phyloP scores from a whole-genome alignment of 73 alveolate genomes.

The Diophrys sp. region DNA sequence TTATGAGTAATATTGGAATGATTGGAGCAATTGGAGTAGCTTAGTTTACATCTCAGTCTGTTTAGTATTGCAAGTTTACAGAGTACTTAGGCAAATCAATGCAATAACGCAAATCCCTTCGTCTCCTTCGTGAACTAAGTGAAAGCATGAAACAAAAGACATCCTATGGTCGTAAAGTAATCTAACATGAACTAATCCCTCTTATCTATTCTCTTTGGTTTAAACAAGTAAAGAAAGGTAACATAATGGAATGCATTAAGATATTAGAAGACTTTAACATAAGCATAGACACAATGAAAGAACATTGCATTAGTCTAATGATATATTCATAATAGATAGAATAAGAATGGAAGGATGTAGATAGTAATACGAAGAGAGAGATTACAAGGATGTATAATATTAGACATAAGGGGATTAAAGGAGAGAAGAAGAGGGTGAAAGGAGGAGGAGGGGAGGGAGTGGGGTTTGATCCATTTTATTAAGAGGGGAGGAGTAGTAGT shows the following conservation, averaged over 20 bases:
- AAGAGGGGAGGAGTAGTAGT: not conserved
- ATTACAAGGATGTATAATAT: conserved; percentile 12
- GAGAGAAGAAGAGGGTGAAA: conserved; percentile 5
- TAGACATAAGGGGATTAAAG: conserved; percentile 4
- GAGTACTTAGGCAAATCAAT: too few species aligned
- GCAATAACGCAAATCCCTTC: too few species aligned
- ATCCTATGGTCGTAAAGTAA: conserved; percentile 30
- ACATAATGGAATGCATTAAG: conserved; percentile 49
- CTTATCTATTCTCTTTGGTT: conserved; percentile 44
- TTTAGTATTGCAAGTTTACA: too few species aligned
- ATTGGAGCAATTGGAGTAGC: conserved; percentile 17
- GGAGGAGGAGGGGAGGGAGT: conserved; percentile 1
- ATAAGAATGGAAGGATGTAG: not conserved
- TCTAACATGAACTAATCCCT: conserved; percentile 65
- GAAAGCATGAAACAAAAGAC: too few species aligned
- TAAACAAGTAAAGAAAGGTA: conserved; percentile 30
- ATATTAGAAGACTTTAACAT: conserved; percentile 60
- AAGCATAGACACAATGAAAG: conserved; percentile 71
- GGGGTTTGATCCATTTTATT: not conserved
- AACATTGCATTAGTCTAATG: conserved; percentile 64
- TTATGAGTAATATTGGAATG: conserved; percentile 85
- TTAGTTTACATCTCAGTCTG: too few species aligned
- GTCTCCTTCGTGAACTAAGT: too few species aligned
- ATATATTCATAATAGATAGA: conserved; percentile 8
- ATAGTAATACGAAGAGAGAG: conserved; percentile 11